phyloP scores from a whole-genome alignment of 2,329 filamentous ascomycete species.

The Xylariomycetidae sp. region DNA sequence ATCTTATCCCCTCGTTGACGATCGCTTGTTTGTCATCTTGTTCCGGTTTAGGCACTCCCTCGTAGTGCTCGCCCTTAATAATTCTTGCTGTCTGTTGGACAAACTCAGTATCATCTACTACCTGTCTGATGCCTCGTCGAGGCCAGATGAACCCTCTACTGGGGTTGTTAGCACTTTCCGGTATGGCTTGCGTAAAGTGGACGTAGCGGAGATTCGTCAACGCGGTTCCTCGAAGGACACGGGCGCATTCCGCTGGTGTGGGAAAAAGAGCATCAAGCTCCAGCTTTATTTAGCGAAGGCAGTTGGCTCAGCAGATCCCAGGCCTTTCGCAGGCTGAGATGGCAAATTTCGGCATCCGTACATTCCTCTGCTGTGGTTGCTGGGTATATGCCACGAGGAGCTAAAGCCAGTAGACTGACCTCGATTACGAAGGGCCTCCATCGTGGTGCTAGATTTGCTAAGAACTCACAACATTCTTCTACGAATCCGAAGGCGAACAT shows the following conservation, averaged over 20 bases:
- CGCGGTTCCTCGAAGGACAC: slow-evolving; percentile 2
- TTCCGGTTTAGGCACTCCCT: no score
- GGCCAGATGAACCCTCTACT: no score
- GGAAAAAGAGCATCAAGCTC: slow-evolving; percentile 12
- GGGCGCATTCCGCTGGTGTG: slow-evolving; percentile 1
- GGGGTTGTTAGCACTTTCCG: no score
- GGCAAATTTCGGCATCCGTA: no score
- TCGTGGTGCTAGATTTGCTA: slow-evolving; percentile 2
- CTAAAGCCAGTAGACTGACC: slow-evolving; percentile 10
- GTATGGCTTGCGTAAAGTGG: slow-evolving; percentile 7
- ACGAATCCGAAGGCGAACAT: slow-evolving; percentile 9
- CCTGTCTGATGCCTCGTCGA: no score
- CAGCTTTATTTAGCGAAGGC: slow-evolving; percentile 5
- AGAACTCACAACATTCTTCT: slow-evolving; percentile 7
- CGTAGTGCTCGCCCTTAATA: no score
- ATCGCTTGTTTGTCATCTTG: no score
- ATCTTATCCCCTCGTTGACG: no score
- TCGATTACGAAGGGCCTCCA: slow-evolving; percentile 8
- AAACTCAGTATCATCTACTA: no score
- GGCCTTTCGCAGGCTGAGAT: slow-evolving; percentile 1
- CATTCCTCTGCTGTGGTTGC: no score
- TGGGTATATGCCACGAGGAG: no score
- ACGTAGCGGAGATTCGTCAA: slow-evolving; percentile 6
- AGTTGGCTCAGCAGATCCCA: slow-evolving; percentile 4
- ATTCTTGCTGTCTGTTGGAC: no score